These are phyloP conservation scores for Kwoniella europaea DNA, from an alignment of 768 basidiomycete genomes.

Conservation along the genomic window DNA sequence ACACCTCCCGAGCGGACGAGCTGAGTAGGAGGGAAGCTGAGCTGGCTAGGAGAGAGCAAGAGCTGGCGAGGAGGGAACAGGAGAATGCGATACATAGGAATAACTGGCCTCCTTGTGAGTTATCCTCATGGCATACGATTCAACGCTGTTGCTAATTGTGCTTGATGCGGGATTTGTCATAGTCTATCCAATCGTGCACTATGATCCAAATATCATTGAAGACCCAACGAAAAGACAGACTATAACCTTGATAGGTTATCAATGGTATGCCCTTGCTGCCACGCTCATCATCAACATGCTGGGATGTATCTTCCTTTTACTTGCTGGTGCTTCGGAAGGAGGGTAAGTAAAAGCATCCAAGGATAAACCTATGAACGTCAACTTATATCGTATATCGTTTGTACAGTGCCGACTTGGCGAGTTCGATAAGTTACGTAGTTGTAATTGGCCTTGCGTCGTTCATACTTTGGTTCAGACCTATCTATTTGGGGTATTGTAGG, in stretches of 20 bases:
- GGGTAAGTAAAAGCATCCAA: slow-evolving; percentile 44
- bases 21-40: slow-evolving; percentile 38
- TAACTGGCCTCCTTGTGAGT: slow-evolving; percentile 91
- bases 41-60: slow-evolving; percentile 61
- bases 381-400: slow-evolving; percentile 17
- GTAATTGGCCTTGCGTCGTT: slow-evolving; percentile 81
- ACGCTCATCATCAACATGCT: slow-evolving; percentile 89
- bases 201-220: slow-evolving; percentile 87
- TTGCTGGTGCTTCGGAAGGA: slow-evolving; percentile 71
- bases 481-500: slow-evolving; percentile 98
- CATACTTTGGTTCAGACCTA: slow-evolving; percentile 93
- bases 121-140: slow-evolving; percentile 20
- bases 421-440: slow-evolving; percentile 65
- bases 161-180: slow-evolving; percentile 17
- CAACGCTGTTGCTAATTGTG: not conserved
- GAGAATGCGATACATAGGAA: slow-evolving; percentile 81
- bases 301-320: slow-evolving; percentile 82
- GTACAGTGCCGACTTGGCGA: slow-evolving; percentile 52
- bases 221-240: slow-evolving; percentile 71
- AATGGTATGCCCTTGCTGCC: slow-evolving; percentile 86
- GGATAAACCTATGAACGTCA: not conserved
- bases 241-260: slow-evolving; percentile 83
- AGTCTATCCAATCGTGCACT: slow-evolving; percentile 95
- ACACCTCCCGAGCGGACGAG: slow-evolving; percentile 15
- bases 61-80: slow-evolving; percentile 75